Evolutionary conservation across 139 green algal species (phyloP), one percentile per base, ranked within the genome.

Genomic region (Volvox africanus): DNA sequence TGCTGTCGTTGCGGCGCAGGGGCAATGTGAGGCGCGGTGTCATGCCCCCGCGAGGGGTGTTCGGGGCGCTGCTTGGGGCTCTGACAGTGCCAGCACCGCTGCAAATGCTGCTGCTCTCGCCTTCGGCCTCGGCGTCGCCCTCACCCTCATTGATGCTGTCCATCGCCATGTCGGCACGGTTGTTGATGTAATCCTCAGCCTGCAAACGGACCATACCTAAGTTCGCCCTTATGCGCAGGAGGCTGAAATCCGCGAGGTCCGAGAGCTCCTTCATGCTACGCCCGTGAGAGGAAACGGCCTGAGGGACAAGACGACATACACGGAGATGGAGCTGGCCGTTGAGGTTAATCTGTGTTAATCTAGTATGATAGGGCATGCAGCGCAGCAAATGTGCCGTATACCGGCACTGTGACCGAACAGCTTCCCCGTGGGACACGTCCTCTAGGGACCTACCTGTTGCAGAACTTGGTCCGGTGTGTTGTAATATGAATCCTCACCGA

Each of bases 201-300:
- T 86, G 80, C 44, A 86, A n/a, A 17, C 80, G 80, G 24, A 86
- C 50, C 80, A 86, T 73, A 55, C 80, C 71, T 1, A 55, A 26
- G n/a, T 17, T 17, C 13, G 13, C 22, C 1, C 33, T 67, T 19
- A n/a, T 28, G 28, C 80, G 80, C 0, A n/a, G 44, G 44, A 5
- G 37, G 80, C 28, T 61, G 26, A 86, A n/a, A 14, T 86, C 80
- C 26, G 44, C 24, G 2, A 71, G 26, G 1, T 71, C n/a, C 1
- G 50, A 86, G 0, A 86, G 44, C 50, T 71, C 50, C 5, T 30
- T n/a, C 80, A 86, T 86, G 80, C 69, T 86, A 12, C 80, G 44
- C 21, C 80, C 80, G 50, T 86, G 80, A n/a, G 80, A 16, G 18
- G n/a, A 61, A 18, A 82, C 14, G 76, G 76, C 33, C 33, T 82